Evolutionary conservation across 116 monocot genomes (phyloP), one percentile per base, ranked within the genome.

Genomic region (Posidonia oceanica): DNA sequence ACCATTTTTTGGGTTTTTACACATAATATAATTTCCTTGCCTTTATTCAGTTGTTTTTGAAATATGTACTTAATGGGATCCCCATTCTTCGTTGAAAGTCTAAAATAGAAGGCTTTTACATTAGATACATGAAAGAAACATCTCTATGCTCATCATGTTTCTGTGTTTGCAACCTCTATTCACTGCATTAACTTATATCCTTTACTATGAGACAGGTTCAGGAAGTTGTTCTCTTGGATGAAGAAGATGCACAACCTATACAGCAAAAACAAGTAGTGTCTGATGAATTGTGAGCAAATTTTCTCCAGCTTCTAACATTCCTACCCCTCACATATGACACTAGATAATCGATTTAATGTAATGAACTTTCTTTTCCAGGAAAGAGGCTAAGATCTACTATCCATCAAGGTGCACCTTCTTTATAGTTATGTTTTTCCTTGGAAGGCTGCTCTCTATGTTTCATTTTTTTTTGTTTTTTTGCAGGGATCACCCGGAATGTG

Each of bases 401-500:
- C 97, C 97, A 68, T 85, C 97, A 71, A 87, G 97, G 97, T 97
- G 29, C 38, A 15, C 36, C 23, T 74, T 39, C 29, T 48, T 56
- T 59, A 21, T 38, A 54, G 36, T 17, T 38, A 52, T 15, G 11
- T 59, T 62, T 12, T 15, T 67, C 41, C 37, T 16, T 40, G 37
- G 7, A 54, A 15, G 39, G 37, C 16, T 48, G 36, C 16, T 48
- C 22, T 63, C 18, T 65, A 54, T 48, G 36, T 51, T 57, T 59
- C 15, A 54, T 37, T 67, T 22, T 4, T 11, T 13, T 72, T 57
- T 67, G 10, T 0, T 18, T 59, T 66, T 77, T 59, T 39, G 13
- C 80, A 97, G 97, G 71, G 85, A 97, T 77, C 73, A 87, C 59
- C 77, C 87, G 52, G 80, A 89, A 69, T 74, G 82, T 64, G 80